phyloP scores from a whole-genome alignment of 345 rosid genomes.

The Hibiscus syriacus region DNA sequence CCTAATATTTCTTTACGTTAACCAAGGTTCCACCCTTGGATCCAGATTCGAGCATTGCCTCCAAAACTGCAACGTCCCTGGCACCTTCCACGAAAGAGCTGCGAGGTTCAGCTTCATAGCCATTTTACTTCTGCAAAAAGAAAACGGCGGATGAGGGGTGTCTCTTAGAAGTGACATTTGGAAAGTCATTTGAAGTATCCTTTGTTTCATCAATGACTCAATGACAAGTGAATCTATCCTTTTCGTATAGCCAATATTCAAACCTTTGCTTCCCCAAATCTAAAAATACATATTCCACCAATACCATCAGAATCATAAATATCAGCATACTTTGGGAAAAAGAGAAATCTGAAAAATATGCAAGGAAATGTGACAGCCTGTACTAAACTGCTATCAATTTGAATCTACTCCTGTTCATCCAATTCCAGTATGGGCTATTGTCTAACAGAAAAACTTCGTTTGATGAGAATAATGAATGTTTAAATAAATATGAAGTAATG shows the following conservation, averaged over 20 bases:
- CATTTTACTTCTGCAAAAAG: conserved; percentile 39
- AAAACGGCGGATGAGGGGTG: background rate
- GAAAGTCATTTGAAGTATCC: background rate
- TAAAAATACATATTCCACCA: background rate
- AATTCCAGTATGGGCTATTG: background rate
- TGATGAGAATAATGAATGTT: background rate
- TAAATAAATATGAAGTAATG: too few relatives aligned
- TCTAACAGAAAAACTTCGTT: background rate
- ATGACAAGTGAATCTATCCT: background rate
- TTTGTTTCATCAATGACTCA: too few relatives aligned
- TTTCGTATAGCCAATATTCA: background rate
- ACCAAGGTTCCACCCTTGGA: conserved; percentile 52
- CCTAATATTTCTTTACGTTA: conserved; percentile 48
- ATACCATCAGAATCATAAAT: background rate
- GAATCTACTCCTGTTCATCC: background rate
- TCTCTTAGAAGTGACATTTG: background rate
- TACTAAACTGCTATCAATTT: background rate
- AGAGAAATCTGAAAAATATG: background rate
- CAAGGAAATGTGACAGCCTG: background rate
- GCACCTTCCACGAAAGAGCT: conserved; percentile 83
- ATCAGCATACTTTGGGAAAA: background rate
- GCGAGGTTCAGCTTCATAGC: conserved; percentile 54
- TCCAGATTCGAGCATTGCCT: conserved; percentile 94
- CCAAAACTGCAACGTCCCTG: conserved; percentile 76
- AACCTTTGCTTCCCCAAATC: background rate